Evolutionary conservation across 2,329 filamentous ascomycete genomes (phyloP), one percentile per base, ranked within the genome.

Genomic region (Trichoderma atrobrunneum): DNA sequence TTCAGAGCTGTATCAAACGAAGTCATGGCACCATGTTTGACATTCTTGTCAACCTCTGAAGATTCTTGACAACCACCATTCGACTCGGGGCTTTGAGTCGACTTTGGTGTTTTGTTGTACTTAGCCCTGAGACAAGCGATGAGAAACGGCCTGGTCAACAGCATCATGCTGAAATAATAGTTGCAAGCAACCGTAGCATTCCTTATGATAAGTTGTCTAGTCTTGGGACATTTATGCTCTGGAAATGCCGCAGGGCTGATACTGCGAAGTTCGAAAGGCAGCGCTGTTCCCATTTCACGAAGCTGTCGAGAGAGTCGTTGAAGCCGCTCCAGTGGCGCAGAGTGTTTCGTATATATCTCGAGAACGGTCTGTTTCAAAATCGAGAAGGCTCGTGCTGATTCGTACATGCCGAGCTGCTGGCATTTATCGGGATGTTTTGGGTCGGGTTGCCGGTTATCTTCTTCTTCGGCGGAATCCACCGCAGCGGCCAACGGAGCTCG

Each of bases 151-250:
- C 64, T 59, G n/a, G 64, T 59, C 24, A 67, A 28, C 3, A 67
- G 51, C 64, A 67, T 67, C 51, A 59, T 67, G 21, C 64, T 67
- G 24, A 66, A 66, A 12, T 66, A 66, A 26, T 66, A 66, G 18
- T 56, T 66, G 63, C 48, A 66, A 4, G 63, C 63, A 30, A 66
- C 43, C 2, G 28, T 66, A 24, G 64, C 64, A 30, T 67, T 67
- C 18, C 51, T 18, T 39, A 67, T 59, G 5, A 67, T 67, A 3
- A 67, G 64, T 16, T 67, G 64, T 12, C 30, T 57, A 4, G 64
- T 57, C 32, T 59, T 67, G 7, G 64, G 64, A 21, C 51, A 67
- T 16, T 59, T 59, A 39, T 67, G 51, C 10, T 59, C 34, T 28
- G 64, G 18, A 59, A 59, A 67, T 16, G 64, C 64, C 11, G 21